A percentile compares a stretch with the other conserved stretches of the same genome.
Evolutionary conservation across 164 flowering plant genomes (phyloP).

Genomic region (Paratinospora sagittata): DNA sequence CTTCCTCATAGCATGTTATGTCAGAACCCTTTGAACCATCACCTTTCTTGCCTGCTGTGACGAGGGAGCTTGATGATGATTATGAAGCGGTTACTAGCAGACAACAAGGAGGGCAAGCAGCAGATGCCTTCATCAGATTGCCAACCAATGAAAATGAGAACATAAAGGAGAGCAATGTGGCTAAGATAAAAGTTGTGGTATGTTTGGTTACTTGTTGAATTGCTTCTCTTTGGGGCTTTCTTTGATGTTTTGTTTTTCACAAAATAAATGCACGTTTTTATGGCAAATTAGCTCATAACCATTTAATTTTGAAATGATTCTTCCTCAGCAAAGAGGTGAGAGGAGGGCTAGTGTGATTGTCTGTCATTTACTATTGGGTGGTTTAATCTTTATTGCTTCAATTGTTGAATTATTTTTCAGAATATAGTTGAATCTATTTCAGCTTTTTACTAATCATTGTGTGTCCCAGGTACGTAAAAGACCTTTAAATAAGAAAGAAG

Average conservation of each 20-base stretch:
- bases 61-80: constrained; percentile 54
- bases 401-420: neutral
- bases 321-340: no score
- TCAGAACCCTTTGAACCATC: constrained; percentile 92
- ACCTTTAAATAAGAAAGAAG: constrained; percentile 89
- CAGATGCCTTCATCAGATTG: constrained; percentile 36
- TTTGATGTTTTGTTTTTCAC: neutral
- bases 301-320: no score
- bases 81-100: constrained; percentile 30
- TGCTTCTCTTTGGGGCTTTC: neutral
- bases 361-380: no score
- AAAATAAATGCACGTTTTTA: no score
- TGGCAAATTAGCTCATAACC: no score
- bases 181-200: constrained; percentile 97
- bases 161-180: constrained; percentile 70
- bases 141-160: constrained; percentile 52
- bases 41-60: constrained; percentile 64
- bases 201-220: constrained; percentile 14
- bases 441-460: no score
- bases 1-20: constrained; percentile 59
- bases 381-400: neutral
- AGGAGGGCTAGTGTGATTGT: no score
- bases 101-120: constrained; percentile 48
- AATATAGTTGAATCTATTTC: neutral
- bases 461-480: constrained; percentile 82